Conservation (phyloP, 169 alveolate genomes). For the Cryptosporidium baileyi region DNA sequence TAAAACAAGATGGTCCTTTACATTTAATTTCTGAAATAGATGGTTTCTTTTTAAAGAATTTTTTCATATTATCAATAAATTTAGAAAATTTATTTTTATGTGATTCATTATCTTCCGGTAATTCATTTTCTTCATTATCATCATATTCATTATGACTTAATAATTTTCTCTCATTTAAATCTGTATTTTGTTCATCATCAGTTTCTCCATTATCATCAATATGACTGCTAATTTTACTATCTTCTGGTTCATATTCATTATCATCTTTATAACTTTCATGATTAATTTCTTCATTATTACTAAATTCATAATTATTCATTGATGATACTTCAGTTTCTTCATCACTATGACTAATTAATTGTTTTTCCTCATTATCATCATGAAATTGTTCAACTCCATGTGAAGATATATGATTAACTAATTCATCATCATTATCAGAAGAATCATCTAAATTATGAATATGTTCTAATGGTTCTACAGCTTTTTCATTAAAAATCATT, state of each 20-base stretch:
- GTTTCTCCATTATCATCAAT: neutral
- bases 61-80: constrained; percentile 14
- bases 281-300: neutral
- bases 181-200: neutral
- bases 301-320: neutral
- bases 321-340: constrained; percentile 1
- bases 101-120: neutral
- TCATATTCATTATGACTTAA: neutral
- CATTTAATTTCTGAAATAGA: neutral
- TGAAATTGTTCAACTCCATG: too few species aligned
- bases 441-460: constrained; percentile 2
- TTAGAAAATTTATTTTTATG: neutral
- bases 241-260: neutral
- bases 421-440: neutral
- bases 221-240: neutral
- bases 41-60: constrained; percentile 20
- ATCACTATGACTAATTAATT: neutral
- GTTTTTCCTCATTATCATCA: too few species aligned
- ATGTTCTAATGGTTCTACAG: constrained; percentile 21
- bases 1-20: neutral
- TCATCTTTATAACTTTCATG: neutral
- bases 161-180: neutral
- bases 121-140: neutral
- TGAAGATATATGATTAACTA: neutral
- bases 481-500: neutral